Percentiles rank a stretch among this genome's conserved stretches.
phyloP scores from a whole-genome alignment of 306 rosid species.

The Alnus rubra region DNA sequence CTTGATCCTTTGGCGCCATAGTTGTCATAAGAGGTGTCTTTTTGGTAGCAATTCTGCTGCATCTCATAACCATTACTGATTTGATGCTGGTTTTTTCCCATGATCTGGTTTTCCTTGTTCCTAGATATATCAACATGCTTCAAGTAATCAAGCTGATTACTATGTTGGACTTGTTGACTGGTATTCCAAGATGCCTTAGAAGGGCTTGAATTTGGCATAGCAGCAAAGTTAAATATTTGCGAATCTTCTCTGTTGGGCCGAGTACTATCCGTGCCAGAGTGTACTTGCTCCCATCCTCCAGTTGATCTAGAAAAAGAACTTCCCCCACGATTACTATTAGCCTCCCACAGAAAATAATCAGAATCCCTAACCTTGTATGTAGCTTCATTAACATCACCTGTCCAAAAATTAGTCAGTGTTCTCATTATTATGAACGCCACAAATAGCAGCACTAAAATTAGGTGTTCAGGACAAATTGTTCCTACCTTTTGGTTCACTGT shows the following conservation, averaged over 20 bases:
- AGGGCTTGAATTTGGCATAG: slow-evolving; percentile 26
- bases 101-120: slow-evolving; percentile 34
- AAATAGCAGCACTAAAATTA: slow-evolving; percentile 4
- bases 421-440: slow-evolving; percentile 13
- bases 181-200: slow-evolving; percentile 27
- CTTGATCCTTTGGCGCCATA: slow-evolving; percentile 30
- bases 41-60: slow-evolving; percentile 39
- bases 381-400: slow-evolving; percentile 41
- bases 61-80: slow-evolving; percentile 40
- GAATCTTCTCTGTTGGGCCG: slow-evolving; percentile 28
- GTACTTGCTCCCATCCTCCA: slow-evolving; percentile 32
- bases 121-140: slow-evolving; percentile 25
- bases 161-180: slow-evolving; percentile 28
- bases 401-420: slow-evolving; percentile 27
- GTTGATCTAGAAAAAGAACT: slow-evolving; percentile 33
- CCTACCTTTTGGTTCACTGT: slow-evolving; percentile 46
- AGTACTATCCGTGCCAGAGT: slow-evolving; percentile 11
- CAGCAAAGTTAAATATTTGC: slow-evolving; percentile 23
- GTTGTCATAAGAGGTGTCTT: slow-evolving; percentile 24
- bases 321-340: slow-evolving; percentile 27
- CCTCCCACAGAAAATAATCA: slow-evolving; percentile 32
- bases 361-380: slow-evolving; percentile 31
- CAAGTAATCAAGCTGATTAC: slow-evolving; percentile 39
- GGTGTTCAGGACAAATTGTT: neutral
- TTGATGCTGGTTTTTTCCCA: slow-evolving; percentile 26